These are phyloP conservation scores for Alternaria novae-zelandiae DNA, from an alignment of 2,329 filamentous ascomycete species.

Conservation along the genomic window DNA sequence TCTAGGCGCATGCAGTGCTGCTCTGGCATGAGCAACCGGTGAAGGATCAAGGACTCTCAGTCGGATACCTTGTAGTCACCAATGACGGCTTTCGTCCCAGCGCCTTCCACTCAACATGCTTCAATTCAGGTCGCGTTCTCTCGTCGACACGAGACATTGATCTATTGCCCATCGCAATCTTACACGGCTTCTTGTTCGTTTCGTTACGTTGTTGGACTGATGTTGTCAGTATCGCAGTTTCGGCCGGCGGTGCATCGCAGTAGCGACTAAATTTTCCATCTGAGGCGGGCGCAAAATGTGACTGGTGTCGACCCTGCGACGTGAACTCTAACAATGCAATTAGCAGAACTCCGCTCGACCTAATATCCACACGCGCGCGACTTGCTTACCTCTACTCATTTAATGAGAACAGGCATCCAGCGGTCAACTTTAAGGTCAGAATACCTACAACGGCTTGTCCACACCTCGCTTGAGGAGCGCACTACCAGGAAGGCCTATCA, in stretches of 20 bases:
- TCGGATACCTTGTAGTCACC: neutral
- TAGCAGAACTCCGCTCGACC: neutral
- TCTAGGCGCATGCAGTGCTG: neutral
- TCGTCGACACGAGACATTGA: neutral
- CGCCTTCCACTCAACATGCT: neutral
- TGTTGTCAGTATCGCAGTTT: neutral
- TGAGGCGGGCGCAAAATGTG: slow-evolving; percentile 4
- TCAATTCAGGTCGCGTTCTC: no score
- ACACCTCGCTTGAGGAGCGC: neutral
- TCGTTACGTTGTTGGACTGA: neutral
- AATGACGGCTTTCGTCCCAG: neutral
- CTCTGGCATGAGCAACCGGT: neutral
- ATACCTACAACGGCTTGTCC: neutral
- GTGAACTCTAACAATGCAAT: neutral
- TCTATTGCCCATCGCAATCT: neutral
- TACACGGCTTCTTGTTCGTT: neutral
- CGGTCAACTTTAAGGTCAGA: neutral
- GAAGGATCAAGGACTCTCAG: neutral
- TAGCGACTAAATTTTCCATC: slow-evolving; percentile 11
- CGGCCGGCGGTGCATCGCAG: neutral
- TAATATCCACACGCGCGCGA: neutral
- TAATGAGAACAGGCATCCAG: neutral
- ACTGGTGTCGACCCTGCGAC: slow-evolving; percentile 1
- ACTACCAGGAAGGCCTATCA: neutral
- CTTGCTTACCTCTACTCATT: neutral